Evolutionary conservation across 371 early-diverging fungal genomes (phyloP), one percentile per base, ranked within the genome.

Genomic region (Smittium culicis): DNA sequence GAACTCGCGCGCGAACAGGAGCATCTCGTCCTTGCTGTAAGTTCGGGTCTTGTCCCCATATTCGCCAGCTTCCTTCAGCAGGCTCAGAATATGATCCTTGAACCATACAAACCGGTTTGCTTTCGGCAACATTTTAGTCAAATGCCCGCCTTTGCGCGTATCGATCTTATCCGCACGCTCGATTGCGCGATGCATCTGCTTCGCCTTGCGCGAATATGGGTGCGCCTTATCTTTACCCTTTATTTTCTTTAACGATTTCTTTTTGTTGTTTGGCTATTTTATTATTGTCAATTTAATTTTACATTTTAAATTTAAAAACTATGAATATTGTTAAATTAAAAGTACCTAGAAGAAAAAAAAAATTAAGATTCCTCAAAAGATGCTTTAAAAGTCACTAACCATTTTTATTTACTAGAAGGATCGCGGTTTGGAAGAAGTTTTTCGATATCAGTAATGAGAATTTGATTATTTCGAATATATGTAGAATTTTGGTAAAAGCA

Each of bases 121-220:
- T 11, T 66, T 64, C 14, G 61, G 56, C 64, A 72, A 34, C 0
- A 67, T 65, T 27, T 68, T 65, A 58, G 61, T 67, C 1, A 67
- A 69, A 59, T 79, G 74, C 24, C 67, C 72, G 17, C 60, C 27
- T 64, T 78, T 80, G 60, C 75, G 65, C 31, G 71, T 71, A 28
- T 67, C 71, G 17, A 81, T 67, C 45, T 66, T 65, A 17, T 76
- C 73, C 25, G 78, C 78, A 29, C 82, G 75, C 45, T 75, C 72
- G 66, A 81, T 71, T 2, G 83, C 83, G 30, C 85, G 71, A 28
- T 74, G 73, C 66, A 82, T 71, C 67, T 85, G 85, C 24, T 64
- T 73, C 3, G 85, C 85, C 66, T 83, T 84, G 55, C 85, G 78
- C 60, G 85, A 85, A 67, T 80, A 83, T 17, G 85, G 85, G 65